Base-by-base conservation (phyloP, 2,329 filamentous ascomycete genomes). In the Alternaria viburni region DNA sequence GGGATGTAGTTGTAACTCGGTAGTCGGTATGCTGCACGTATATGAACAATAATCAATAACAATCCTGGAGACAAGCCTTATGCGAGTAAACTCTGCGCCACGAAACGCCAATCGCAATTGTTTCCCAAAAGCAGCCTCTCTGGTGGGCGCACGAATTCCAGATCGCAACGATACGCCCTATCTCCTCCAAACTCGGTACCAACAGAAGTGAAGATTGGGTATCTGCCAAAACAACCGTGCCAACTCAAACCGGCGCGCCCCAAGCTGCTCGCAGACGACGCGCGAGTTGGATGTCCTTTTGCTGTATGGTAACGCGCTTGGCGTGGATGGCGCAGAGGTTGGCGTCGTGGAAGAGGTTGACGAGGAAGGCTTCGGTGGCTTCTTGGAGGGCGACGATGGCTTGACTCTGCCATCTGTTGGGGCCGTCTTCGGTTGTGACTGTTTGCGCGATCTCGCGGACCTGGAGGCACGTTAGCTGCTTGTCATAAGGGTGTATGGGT, bases 261-360 rank as follows among this genome's bases (percentile, higher is more conserved):
- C 82, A 84, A 9, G 81, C 94, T 73, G 96, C 96, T 79, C 96
- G 93, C 80, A 99, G 93, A 79, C 96, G 92, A 75, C 96, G 92
- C 78, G 95, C 94, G 54, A 98, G 90, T 86, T 98, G 95, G 81
- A 98, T 97, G 78, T 97, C 95, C 88, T 97, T 97, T 81, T 90
- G 90, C 84, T 95, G 95, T 84, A 98, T 98, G 79, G 95, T 98
- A 80, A 98, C 96, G 86, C 96, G 93, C 90, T 98, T 98, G 85
- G 96, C 95, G 86, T 98, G 96, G 83, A 98, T 97, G 80, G 96
- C 95, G 86, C 95, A 98, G 57, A 97, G 86, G 87, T 98, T 98
- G 85, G 95, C 97, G 82, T 98, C 95, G 85, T 98, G 94, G 77
- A 98, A 98, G 71, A 98, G 91, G 47, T 94, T 97, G 84, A 98